phyloP scores from a whole-genome alignment of 139 green algal species.

The Helicosporidium sp. region DNA sequence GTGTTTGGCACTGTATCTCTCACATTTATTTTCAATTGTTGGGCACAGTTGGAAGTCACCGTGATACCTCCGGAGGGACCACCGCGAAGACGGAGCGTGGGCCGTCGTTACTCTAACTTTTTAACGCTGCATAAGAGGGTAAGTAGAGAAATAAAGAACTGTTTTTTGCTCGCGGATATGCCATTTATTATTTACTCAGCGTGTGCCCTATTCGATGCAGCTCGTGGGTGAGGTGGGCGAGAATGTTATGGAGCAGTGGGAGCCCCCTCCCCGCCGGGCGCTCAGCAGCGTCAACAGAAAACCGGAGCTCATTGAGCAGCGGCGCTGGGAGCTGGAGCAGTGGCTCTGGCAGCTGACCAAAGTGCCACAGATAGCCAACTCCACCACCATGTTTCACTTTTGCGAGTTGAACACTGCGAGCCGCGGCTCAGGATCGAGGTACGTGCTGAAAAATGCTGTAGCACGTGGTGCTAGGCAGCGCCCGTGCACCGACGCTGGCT shows the following conservation, averaged over 20 bases:
- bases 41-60: constrained; percentile 17
- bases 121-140: constrained; percentile 18
- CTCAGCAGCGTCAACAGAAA: constrained; percentile 15
- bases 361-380: constrained; percentile 26
- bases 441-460: too few species aligned
- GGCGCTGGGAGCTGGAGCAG: constrained; percentile 40
- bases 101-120: constrained; percentile 24
- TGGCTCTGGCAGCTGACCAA: constrained; percentile 50
- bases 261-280: constrained; percentile 8
- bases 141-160: background rate
- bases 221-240: constrained; percentile 20
- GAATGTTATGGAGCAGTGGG: constrained; percentile 3
- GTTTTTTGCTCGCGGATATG: background rate
- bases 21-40: too few species aligned
- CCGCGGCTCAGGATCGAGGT: too few species aligned
- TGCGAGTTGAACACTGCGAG: constrained; percentile 44
- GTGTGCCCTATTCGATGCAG: too few species aligned
- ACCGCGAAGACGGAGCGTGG: constrained; percentile 14
- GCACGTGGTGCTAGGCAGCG: background rate
- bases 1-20: background rate
- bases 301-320: constrained; percentile 38
- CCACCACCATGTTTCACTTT: constrained; percentile 32
- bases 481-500: background rate
- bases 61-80: constrained; percentile 20
- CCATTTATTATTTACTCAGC: too few species aligned